phyloP scores from a whole-genome alignment of 1,139 yeast genomes.

The Yamadazyma atlantica region DNA sequence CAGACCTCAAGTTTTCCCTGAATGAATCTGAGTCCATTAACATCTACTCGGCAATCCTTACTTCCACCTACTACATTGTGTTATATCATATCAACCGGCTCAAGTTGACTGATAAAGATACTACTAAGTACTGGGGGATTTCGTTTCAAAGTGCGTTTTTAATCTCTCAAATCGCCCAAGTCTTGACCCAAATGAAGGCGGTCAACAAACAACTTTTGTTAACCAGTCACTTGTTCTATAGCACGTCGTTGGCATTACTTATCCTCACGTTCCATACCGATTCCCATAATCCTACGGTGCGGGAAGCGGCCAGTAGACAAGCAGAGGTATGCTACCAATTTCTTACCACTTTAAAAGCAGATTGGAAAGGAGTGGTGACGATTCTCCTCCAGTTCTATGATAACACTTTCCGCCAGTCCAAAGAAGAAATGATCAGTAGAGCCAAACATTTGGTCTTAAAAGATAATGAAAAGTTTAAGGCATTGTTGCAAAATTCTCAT shows the following conservation, averaged over 20 bases:
- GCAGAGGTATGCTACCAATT: constrained; percentile 12
- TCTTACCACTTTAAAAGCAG: constrained; percentile 11
- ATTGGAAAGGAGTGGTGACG: constrained; percentile 17
- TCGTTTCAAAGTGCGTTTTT: constrained; percentile 80
- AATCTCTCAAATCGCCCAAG: constrained; percentile 40
- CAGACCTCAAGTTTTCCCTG: constrained; percentile 58
- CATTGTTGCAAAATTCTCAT: constrained; percentile 3
- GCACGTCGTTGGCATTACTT: constrained; percentile 13
- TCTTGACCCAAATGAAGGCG: constrained; percentile 6
- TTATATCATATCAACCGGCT: constrained; percentile 69
- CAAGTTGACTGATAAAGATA: constrained; percentile 53
- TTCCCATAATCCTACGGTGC: constrained; percentile 14
- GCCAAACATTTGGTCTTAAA: constrained; percentile 11
- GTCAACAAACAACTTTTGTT: constrained; percentile 4
- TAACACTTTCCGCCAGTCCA: constrained; percentile 3
- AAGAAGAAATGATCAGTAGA: constrained; percentile 5
- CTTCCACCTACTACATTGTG: constrained; percentile 70
- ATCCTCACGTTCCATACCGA: constrained; percentile 17
- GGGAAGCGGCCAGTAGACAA: constrained; percentile 14
- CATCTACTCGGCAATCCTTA: constrained; percentile 57
- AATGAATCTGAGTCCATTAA: constrained; percentile 50
- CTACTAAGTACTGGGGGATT: constrained; percentile 76
- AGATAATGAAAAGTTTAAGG: constrained; percentile 11
- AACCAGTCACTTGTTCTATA: constrained; percentile 14
- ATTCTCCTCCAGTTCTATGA: constrained; percentile 13